A percentile compares a stretch with the other conserved stretches of the same genome.
These are phyloP conservation scores for Magnolia kwangsiensis DNA, from an alignment of 164 flowering plant species.

Conservation along the genomic window DNA sequence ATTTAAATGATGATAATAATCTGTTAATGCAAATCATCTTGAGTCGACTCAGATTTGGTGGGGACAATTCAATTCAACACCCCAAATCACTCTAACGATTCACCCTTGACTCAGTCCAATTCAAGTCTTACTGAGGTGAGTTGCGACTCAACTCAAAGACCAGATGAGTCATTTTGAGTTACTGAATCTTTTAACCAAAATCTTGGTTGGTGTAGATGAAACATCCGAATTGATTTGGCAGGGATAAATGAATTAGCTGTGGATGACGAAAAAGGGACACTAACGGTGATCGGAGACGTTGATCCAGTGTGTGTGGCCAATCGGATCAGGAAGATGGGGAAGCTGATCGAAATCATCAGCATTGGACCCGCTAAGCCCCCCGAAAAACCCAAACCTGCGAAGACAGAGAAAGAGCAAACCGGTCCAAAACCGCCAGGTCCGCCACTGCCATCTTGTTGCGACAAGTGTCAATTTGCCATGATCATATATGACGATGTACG, in stretches of 20 bases:
- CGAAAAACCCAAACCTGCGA: background rate
- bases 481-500: conserved; percentile 4
- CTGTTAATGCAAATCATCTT: no score
- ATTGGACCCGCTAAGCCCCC: conserved; percentile 36
- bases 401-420: background rate
- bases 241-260: conserved; percentile 29
- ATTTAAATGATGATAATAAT: no score
- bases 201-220: background rate
- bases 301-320: conserved; percentile 29
- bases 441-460: conserved; percentile 8
- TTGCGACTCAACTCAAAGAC: background rate
- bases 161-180: background rate
- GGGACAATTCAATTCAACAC: no score
- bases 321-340: conserved; percentile 22
- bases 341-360: conserved; percentile 26
- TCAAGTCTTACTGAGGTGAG: background rate
- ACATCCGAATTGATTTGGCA: conserved; percentile 5
- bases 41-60: no score
- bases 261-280: conserved; percentile 25
- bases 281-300: conserved; percentile 36
- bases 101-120: no score
- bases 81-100: no score
- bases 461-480: conserved; percentile 15
- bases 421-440: background rate
- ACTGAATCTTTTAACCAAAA: background rate